These are phyloP conservation scores for Starmerella stigmatis DNA, from an alignment of 805 yeast genomes.

Conservation along the genomic window DNA sequence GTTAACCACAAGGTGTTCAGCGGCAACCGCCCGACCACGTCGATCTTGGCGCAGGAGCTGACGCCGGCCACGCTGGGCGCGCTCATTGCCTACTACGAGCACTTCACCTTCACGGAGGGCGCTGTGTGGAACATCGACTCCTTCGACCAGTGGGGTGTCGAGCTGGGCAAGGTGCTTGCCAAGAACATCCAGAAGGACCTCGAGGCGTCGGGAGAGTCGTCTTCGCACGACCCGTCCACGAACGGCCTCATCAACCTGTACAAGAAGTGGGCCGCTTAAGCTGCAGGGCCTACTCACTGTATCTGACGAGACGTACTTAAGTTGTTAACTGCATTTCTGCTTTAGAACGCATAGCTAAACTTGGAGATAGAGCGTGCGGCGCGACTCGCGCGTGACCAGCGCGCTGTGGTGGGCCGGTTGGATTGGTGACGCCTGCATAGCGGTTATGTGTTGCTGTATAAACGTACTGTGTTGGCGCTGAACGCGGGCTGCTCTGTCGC, in stretches of 20 bases:
- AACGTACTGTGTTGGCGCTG: too few species aligned
- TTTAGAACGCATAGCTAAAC: too few species aligned
- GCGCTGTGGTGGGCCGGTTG: too few species aligned
- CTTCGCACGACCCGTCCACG: constrained; percentile 81
- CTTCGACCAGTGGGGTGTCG: constrained; percentile 99
- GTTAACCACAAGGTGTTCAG: constrained; percentile 94
- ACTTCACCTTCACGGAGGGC: constrained; percentile 94
- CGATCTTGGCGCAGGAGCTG: constrained; percentile 87
- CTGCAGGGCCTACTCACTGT: too few species aligned
- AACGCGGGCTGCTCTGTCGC: too few species aligned
- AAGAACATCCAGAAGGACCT: constrained; percentile 89
- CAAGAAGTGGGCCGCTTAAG: constrained; percentile 56
- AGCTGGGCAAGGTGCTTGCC: constrained; percentile 95
- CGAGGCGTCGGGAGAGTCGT: constrained; percentile 46
- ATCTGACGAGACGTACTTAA: too few species aligned
- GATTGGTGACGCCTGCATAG: too few species aligned
- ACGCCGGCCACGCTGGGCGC: constrained; percentile 96
- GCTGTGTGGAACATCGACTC: constrained; percentile 99
- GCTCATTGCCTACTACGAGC: constrained; percentile 95
- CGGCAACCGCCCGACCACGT: constrained; percentile 98
- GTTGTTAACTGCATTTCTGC: too few species aligned
- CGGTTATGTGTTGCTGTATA: too few species aligned
- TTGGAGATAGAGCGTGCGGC: too few species aligned
- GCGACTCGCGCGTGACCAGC: too few species aligned
- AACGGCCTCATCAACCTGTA: constrained; percentile 88